phyloP scores from a whole-genome alignment of 148 eudicot genomes.

The Talinum fruticosum region DNA sequence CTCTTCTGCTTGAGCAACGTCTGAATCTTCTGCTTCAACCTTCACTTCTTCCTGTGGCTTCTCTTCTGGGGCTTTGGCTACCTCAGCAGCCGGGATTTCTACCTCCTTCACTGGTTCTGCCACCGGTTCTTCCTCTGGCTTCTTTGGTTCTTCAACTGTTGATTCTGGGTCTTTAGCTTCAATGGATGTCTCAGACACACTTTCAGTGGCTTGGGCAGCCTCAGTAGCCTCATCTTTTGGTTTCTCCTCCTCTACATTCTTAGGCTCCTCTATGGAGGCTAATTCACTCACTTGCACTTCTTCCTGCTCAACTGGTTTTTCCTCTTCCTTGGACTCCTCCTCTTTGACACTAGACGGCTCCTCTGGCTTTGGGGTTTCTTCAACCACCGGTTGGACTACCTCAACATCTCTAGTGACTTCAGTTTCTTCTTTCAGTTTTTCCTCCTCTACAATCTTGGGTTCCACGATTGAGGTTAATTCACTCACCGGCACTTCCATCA shows the following conservation, averaged over 20 bases:
- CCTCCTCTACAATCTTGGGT: slow-evolving; percentile 2
- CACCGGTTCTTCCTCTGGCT: slow-evolving; percentile 6
- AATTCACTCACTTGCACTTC: slow-evolving; percentile 17
- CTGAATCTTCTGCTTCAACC: neutral
- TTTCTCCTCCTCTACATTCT: slow-evolving; percentile 17
- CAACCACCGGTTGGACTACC: neutral
- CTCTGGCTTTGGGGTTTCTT: slow-evolving; percentile 6
- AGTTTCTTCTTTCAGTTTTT: slow-evolving; percentile 6
- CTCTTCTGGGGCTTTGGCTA: too few relatives aligned
- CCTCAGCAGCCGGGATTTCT: slow-evolving; percentile 5
- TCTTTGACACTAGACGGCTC: slow-evolving; percentile 4
- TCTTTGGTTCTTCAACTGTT: slow-evolving; percentile 9
- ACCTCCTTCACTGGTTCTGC: neutral
- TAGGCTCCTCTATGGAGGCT: slow-evolving; percentile 14
- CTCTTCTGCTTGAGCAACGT: neutral
- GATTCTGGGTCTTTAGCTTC: slow-evolving; percentile 18
- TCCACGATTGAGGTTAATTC: neutral
- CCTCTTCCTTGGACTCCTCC: neutral
- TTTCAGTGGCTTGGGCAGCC: slow-evolving; percentile 9
- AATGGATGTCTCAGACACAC: slow-evolving; percentile 16
- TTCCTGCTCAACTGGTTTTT: slow-evolving; percentile 12
- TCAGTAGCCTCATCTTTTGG: slow-evolving; percentile 10
- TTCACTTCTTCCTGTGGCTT: too few relatives aligned
- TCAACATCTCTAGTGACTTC: slow-evolving; percentile 7
- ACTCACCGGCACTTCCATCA: neutral